A percentile compares a stretch with the other conserved stretches of the same genome.
phyloP scores from a whole-genome alignment of 2,329 filamentous ascomycete species.

The Lachnellula subtilissima region DNA sequence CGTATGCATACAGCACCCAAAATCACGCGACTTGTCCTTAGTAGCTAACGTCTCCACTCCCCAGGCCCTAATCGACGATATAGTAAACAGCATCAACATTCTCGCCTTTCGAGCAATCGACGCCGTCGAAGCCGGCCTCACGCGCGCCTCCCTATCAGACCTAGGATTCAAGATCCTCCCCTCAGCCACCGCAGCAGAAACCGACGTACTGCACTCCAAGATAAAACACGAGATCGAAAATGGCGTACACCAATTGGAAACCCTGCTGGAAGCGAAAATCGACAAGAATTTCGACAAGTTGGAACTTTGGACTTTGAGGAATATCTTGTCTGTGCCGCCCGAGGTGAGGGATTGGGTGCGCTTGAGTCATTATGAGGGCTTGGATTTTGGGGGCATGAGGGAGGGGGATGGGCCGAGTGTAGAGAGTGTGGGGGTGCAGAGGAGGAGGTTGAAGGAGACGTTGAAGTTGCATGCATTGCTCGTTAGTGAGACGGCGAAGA shows the following conservation, averaged over 20 bases:
- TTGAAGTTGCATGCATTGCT: conserved; percentile 68
- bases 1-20: conserved; percentile 47
- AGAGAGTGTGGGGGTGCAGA: conserved; percentile 66
- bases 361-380: conserved; percentile 72
- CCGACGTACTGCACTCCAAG: conserved; percentile 46
- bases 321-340: conserved; percentile 69
- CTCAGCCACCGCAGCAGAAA: conserved; percentile 36
- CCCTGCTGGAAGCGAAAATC: conserved; percentile 72
- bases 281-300: conserved; percentile 83
- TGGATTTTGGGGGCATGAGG: conserved; percentile 22
- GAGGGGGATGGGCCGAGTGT: conserved; percentile 48
- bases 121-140: conserved; percentile 77
- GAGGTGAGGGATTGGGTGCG: conserved; percentile 74
- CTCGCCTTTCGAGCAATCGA: conserved; percentile 86
- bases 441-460: conserved; percentile 73
- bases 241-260: conserved; percentile 80
- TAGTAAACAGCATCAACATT: conserved; percentile 95
- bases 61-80: conserved; percentile 91
- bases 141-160: conserved; percentile 64
- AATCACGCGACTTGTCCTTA: background rate
- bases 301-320: conserved; percentile 85
- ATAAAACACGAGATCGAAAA: conserved; percentile 74
- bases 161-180: conserved; percentile 69
- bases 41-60: background rate
- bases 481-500: conserved; percentile 63